Evolutionary conservation across 148 eudicot genomes (phyloP).

Genomic region (Rhododendron williamsianum): DNA sequence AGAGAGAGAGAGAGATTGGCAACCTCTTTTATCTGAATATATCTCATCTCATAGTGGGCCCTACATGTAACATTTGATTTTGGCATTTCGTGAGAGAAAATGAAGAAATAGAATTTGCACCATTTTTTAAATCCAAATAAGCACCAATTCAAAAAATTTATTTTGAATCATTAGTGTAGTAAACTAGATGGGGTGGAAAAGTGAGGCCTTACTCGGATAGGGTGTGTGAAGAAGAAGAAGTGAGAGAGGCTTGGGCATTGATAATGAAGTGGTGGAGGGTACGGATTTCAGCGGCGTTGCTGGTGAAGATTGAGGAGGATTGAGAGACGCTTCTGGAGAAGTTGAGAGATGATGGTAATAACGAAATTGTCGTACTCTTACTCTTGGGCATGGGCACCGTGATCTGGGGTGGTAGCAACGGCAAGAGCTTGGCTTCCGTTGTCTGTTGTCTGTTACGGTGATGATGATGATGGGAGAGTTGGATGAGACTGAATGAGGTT

Average conservation of each 20-base stretch:
- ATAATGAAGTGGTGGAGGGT: slow-evolving; percentile 47
- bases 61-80: not conserved
- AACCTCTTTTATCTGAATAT: not conserved
- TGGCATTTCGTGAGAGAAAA: not conserved
- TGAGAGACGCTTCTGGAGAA: slow-evolving; percentile 39
- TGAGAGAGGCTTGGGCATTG: slow-evolving; percentile 10
- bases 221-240: slow-evolving; percentile 30
- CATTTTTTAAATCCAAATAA: too few species aligned
- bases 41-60: not conserved
- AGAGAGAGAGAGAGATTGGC: not conserved
- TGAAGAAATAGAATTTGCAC: not conserved
- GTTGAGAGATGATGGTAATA: slow-evolving; percentile 12
- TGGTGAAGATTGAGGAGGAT: slow-evolving; percentile 4
- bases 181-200: not conserved
- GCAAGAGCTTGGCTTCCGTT: slow-evolving; percentile 9
- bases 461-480: slow-evolving; percentile 10
- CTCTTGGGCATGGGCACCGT: not conserved
- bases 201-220: slow-evolving; percentile 32
- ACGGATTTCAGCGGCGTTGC: slow-evolving; percentile 16
- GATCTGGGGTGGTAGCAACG: slow-evolving; percentile 21
- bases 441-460: not conserved
- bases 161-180: not conserved
- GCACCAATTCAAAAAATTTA: not conserved
- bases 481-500: slow-evolving; percentile 19
- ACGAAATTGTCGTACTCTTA: not conserved